phyloP scores from a whole-genome alignment of 108 stramenopile genomes.

The Skeletonema potamos region DNA sequence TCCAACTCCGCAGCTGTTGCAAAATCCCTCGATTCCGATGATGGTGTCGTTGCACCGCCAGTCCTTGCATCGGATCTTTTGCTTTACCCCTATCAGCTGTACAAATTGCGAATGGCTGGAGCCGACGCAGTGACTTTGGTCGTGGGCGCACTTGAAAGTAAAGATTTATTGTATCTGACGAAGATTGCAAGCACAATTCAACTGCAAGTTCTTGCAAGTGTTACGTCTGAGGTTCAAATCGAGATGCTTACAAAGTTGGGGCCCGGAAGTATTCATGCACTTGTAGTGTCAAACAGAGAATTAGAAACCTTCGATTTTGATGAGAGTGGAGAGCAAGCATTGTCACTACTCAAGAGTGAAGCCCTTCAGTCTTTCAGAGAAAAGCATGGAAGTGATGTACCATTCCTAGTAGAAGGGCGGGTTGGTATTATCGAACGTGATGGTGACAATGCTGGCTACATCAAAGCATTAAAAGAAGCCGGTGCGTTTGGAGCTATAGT shows the following conservation, averaged over 20 bases:
- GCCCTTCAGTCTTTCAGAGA: conserved; percentile 51
- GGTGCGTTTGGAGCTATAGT: conserved; percentile 80
- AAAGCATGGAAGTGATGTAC: conserved; percentile 59
- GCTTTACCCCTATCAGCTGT: conserved; percentile 87
- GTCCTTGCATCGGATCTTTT: conserved; percentile 82
- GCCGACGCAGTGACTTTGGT: conserved; percentile 85
- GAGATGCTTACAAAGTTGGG: conserved; percentile 37
- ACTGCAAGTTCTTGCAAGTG: conserved; percentile 62
- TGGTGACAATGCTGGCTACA: conserved; percentile 39
- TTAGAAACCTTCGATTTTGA: conserved; percentile 82
- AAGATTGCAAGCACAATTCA: conserved; percentile 79
- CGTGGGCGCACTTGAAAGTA: conserved; percentile 66
- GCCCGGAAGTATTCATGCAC: conserved; percentile 52
- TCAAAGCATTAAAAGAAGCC: conserved; percentile 60
- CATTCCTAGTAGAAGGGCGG: conserved; percentile 74
- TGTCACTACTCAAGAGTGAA: conserved; percentile 65
- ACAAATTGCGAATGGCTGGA: conserved; percentile 82
- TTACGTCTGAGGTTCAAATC: conserved; percentile 73
- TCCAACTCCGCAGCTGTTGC: conserved; percentile 48
- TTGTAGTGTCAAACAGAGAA: conserved; percentile 75
- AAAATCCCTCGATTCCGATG: conserved; percentile 35
- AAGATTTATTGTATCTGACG: conserved; percentile 80
- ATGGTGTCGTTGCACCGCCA: conserved; percentile 70
- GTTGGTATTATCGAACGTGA: conserved; percentile 61
- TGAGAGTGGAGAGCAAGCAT: conserved; percentile 68